Evolutionary conservation across 2,329 filamentous ascomycete genomes (phyloP).

Genomic region (Paramyrothecium sp.): DNA sequence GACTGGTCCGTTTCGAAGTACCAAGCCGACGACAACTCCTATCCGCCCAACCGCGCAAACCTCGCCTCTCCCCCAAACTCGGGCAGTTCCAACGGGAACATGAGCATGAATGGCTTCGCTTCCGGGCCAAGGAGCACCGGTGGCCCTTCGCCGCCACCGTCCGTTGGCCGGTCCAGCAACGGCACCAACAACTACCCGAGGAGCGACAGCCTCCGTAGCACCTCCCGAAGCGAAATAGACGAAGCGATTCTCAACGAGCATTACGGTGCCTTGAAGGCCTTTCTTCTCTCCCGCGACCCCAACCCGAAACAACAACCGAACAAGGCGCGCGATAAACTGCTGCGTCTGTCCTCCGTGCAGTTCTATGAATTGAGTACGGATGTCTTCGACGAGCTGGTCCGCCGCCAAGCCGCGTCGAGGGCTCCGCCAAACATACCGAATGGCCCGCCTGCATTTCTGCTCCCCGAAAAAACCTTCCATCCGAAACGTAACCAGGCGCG

Average conservation of each 20-base stretch:
- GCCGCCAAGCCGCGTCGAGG: conserved; percentile 70
- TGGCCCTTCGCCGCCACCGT: conserved; percentile 82
- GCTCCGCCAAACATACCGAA: conserved; percentile 51
- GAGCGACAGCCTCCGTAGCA: conserved; percentile 63
- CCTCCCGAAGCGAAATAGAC: conserved; percentile 57
- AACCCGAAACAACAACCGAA: conserved; percentile 74
- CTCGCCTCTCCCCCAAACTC: conserved; percentile 70
- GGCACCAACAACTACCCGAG: conserved; percentile 67
- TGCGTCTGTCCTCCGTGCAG: conserved; percentile 85
- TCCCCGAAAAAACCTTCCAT: conserved; percentile 88
- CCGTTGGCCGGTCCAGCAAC: conserved; percentile 80
- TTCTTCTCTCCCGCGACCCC: conserved; percentile 75
- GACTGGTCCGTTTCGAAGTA: conserved; percentile 78
- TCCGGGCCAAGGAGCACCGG: conserved; percentile 55
- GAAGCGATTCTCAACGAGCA: conserved; percentile 71
- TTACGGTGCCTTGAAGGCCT: conserved; percentile 76
- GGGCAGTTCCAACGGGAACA: conserved; percentile 54
- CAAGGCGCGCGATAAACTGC: conserved; percentile 89
- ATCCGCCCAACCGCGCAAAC: conserved; percentile 54
- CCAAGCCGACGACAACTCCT: conserved; percentile 53
- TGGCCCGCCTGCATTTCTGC: conserved; percentile 67
- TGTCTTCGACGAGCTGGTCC: conserved; percentile 91
- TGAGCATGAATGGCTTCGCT: conserved; percentile 61
- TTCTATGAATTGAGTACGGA: conserved; percentile 98
- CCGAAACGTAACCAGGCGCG: conserved; percentile 97